Base-by-base conservation (phyloP, 2,329 filamentous ascomycete genomes). In the Trichoderma sp. region DNA sequence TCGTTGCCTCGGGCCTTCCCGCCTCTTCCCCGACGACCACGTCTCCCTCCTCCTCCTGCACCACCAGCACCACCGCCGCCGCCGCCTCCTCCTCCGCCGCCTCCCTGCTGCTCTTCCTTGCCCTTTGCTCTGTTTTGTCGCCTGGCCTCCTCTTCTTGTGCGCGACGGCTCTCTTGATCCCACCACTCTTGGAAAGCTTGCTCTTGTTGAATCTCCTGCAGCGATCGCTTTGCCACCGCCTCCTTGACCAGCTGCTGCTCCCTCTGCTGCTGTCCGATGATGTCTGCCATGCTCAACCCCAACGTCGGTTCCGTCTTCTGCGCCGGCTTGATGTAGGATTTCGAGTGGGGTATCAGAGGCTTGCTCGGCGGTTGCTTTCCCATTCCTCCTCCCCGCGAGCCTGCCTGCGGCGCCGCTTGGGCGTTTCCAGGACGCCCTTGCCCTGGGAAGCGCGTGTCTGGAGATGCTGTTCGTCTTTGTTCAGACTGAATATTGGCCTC, bases 141-240 rank as follows among this genome's bases (percentile, higher is more conserved):
- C 51, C 77, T 73, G 3, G 82, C 81, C 67, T 85, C 84, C 67
- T 87, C 87, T 69, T 89, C 86, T 68, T 89, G 88, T 44, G 90
- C 85, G 30, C 90, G 83, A 66, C 84, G 83, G 71, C 89, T 92
- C 76, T 97, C 93, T 68, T 90, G 88, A 69, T 96, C 92, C 93
- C 93, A 97, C 93, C 93, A 97, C 74, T 96, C 89, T 74, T 97
- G 92, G 74, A 99, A 99, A 59, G 92, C 92, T 74, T 99, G 95
- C 77, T 99, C 95, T 69, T 95, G 88, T 75, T 99, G 95, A 66
- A 99, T 99, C 68, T 98, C 95, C 73, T 96, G 89, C 34, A 99
- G 79, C 68, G 91, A 95, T 64, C 94, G 86, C 78, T 96, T 97
- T 2, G 93, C 91, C 12, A 88, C 88, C 0, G 93, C 92, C 74